Evolutionary conservation across 768 basidiomycete species (phyloP).

Genomic region (Psilocybe cyanescens): DNA sequence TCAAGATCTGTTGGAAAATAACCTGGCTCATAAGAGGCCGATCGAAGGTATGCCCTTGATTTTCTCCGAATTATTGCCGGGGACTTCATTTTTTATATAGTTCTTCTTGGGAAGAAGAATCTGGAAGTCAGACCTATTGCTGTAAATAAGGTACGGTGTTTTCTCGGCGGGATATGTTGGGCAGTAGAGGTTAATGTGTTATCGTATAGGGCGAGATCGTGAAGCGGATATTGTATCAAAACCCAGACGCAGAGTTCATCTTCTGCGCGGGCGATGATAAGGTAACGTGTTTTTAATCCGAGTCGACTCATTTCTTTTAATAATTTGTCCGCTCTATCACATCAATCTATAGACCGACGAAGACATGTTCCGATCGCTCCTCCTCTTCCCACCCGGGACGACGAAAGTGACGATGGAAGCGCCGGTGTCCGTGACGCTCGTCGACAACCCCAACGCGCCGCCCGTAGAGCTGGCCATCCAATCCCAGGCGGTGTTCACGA

Average conservation of each 20-base stretch:
- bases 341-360: slow-evolving; percentile 76
- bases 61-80: background rate
- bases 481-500: slow-evolving; percentile 83
- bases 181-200: background rate
- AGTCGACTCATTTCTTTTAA: background rate
- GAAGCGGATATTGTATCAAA: slow-evolving; percentile 88
- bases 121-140: slow-evolving; percentile 95
- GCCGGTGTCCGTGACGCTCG: slow-evolving; percentile 55
- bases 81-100: slow-evolving; percentile 35
- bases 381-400: slow-evolving; percentile 55
- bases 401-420: slow-evolving; percentile 55
- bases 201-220: slow-evolving; percentile 84
- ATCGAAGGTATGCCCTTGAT: slow-evolving; percentile 72
- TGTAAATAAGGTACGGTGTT: slow-evolving; percentile 78
- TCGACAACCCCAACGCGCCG: slow-evolving; percentile 47
- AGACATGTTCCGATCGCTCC: slow-evolving; percentile 96
- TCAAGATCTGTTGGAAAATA: slow-evolving; percentile 94
- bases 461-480: slow-evolving; percentile 65
- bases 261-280: slow-evolving; percentile 99
- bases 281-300: slow-evolving; percentile 39
- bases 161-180: slow-evolving; percentile 4
- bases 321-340: background rate
- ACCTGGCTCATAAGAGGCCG: slow-evolving; percentile 88
- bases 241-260: slow-evolving; percentile 93
- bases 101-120: slow-evolving; percentile 98